Evolutionary conservation across 2,329 filamentous ascomycete species (phyloP).

Genomic region (Ceratocystis papillata): DNA sequence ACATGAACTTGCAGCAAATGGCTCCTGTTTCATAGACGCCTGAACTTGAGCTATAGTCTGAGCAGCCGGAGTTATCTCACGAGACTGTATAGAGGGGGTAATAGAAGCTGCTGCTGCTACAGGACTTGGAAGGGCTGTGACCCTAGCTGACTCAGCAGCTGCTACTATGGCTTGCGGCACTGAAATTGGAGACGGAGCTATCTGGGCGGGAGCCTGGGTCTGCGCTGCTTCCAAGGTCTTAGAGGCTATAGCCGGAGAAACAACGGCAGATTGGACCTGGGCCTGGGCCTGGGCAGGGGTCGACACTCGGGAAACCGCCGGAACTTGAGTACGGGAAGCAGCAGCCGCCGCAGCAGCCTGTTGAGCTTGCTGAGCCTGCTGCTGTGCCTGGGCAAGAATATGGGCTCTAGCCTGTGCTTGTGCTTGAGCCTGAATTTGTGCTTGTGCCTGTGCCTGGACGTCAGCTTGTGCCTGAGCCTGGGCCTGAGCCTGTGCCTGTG

Average conservation of each 20-base stretch:
- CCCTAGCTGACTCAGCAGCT: not conserved
- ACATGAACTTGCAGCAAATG: not conserved
- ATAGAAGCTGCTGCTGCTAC: not conserved
- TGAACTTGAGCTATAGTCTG: not conserved
- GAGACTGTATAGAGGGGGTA: not conserved
- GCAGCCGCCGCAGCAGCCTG: conserved; percentile 26
- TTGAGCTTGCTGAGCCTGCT: conserved; percentile 26
- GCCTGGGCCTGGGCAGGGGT: not conserved
- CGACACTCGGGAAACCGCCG: conserved; percentile 1
- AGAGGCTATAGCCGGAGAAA: not conserved
- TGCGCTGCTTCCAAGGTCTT: not conserved
- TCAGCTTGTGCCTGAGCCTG: conserved; percentile 21
- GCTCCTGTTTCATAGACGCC: not conserved
- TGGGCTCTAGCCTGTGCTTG: conserved; percentile 25
- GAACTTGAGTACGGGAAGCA: conserved; percentile 8
- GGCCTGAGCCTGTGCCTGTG: conserved; percentile 24
- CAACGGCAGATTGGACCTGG: not conserved
- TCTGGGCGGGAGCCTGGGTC: not conserved
- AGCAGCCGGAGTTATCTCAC: conserved; percentile 2
- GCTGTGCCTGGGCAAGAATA: conserved; percentile 11
- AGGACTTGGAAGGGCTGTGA: not conserved
- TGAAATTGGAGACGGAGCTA: not conserved
- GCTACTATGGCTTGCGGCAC: not conserved
- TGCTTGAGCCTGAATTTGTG: conserved; percentile 22
- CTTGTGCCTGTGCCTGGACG: conserved; percentile 12